Percentiles rank a stretch among this genome's conserved stretches.
Conservation (phyloP, 257 asterid species). For the Salvia miltiorrhiza region DNA sequence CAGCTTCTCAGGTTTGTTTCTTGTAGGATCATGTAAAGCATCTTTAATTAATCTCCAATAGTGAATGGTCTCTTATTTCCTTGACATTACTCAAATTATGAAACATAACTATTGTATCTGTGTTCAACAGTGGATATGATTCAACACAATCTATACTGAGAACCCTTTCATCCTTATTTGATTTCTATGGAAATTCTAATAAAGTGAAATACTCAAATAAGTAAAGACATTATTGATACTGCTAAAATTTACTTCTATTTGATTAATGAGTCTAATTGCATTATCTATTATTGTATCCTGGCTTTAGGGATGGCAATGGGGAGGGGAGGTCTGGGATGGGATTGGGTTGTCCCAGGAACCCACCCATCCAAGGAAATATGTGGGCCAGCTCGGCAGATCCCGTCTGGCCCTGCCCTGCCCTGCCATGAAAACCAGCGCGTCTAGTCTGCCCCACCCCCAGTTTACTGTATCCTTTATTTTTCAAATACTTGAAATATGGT, state of each 20-base stretch:
- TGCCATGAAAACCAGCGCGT: not conserved
- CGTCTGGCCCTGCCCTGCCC: not conserved
- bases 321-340: not conserved
- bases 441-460: not conserved
- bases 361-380: too few species aligned
- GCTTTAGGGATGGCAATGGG: not conserved
- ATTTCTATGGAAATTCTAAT: not conserved
- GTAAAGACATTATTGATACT: not conserved
- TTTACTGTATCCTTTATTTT: not conserved
- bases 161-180: conserved; percentile 25
- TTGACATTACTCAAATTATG: not conserved
- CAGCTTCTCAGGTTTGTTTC: conserved; percentile 82
- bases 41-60: not conserved
- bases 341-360: not conserved
- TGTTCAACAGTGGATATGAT: not conserved
- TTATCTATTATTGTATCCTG: not conserved
- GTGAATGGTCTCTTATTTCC: not conserved
- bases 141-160: not conserved
- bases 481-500: not conserved
- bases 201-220: not conserved
- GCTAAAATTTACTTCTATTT: not conserved
- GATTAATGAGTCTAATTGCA: not conserved
- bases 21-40: not conserved
- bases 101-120: not conserved
- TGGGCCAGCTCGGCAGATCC: too few species aligned